Conservation (phyloP, 176 grass and related monocot genomes). For the Rhynchospora breviuscula region DNA sequence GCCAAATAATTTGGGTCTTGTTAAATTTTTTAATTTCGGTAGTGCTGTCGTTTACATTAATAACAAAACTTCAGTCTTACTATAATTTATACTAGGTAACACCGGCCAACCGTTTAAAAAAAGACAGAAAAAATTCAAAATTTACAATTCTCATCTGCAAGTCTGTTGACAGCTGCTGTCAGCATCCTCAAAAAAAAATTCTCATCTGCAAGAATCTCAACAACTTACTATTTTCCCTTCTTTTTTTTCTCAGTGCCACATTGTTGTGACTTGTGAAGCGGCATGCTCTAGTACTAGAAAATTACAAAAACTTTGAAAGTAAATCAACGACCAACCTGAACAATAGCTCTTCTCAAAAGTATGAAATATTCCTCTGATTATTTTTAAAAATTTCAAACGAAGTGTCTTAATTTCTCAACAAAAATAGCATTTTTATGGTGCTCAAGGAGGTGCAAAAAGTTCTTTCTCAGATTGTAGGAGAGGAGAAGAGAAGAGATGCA, state of each 20-base stretch:
- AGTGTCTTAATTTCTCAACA: not conserved
- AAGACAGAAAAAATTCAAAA: not conserved
- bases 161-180: not conserved
- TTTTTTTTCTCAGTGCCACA: not conserved
- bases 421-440: not conserved
- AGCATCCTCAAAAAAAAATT: not conserved
- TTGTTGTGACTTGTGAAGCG: not conserved
- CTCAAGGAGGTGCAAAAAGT: not conserved
- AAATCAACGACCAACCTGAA: not conserved
- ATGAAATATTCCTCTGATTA: not conserved
- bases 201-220: not conserved
- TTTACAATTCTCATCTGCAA: not conserved
- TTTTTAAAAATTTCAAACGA: not conserved
- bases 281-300: not conserved
- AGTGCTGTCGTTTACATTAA: not conserved
- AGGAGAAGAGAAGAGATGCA: conserved; percentile 50
- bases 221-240: not conserved
- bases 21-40: not conserved
- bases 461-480: not conserved
- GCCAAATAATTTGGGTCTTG: not conserved
- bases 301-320: not conserved
- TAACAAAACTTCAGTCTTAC: not conserved
- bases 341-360: not conserved
- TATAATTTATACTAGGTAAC: not conserved
- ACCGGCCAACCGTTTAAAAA: not conserved